These are phyloP conservation scores for Cucurbita moschata DNA, from an alignment of 306 rosid genomes.

Conservation along the genomic window DNA sequence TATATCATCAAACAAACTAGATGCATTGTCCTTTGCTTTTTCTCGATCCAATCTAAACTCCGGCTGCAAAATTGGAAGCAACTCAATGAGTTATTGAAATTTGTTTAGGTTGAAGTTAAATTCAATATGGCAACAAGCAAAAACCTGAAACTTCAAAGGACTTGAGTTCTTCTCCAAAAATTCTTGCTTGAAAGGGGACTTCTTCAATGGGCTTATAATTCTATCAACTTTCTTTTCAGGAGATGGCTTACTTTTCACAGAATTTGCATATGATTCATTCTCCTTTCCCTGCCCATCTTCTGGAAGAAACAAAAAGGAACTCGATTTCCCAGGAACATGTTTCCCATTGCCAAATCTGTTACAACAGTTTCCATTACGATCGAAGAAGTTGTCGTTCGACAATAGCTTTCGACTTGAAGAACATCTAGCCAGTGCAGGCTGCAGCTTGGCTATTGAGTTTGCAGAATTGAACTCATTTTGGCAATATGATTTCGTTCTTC, in stretches of 20 bases:
- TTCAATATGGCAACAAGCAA: not conserved
- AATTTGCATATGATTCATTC: conserved; percentile 30
- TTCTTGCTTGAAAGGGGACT: conserved; percentile 36
- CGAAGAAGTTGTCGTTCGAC: conserved; percentile 23
- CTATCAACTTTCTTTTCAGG: conserved; percentile 44
- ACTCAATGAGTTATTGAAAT: not conserved
- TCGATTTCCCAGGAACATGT: conserved; percentile 26
- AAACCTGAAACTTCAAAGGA: conserved; percentile 42
- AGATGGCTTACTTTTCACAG: conserved; percentile 38
- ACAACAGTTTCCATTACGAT: conserved; percentile 20
- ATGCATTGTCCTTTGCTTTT: conserved; percentile 33
- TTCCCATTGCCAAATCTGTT: conserved; percentile 23
- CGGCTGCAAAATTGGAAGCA: conserved; percentile 21
- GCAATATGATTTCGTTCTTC: conserved; percentile 57
- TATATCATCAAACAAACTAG: conserved; percentile 29
- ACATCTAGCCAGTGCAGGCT: conserved; percentile 57
- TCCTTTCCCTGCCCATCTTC: conserved; percentile 68
- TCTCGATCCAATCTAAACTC: conserved; percentile 49
- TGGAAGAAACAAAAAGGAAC: conserved; percentile 21
- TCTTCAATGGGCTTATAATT: conserved; percentile 36
- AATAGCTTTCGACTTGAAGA: conserved; percentile 50
- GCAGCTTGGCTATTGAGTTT: conserved; percentile 24
- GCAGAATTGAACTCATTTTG: conserved; percentile 44
- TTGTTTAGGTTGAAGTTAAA: conserved; percentile 5
- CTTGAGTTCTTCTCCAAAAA: conserved; percentile 30